Conservation (phyloP, 2,329 filamentous ascomycete genomes). For the Cryphonectria carpinicola region DNA sequence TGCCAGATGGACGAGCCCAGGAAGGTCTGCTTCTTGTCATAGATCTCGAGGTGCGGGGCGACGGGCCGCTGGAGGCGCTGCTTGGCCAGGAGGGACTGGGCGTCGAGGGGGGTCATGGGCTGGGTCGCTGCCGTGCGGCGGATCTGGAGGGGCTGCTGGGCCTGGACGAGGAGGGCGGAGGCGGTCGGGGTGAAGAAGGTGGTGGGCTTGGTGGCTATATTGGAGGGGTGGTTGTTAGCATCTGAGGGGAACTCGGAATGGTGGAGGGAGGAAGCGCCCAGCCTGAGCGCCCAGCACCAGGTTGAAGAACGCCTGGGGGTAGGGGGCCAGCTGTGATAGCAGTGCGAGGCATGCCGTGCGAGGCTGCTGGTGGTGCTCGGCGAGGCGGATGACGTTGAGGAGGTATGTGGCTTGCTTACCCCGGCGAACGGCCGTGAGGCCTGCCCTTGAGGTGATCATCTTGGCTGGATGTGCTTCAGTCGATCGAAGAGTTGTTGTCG, state of each 20-base stretch:
- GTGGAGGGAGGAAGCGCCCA: not conserved
- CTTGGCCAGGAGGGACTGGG: constrained; percentile 69
- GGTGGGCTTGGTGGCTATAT: constrained; percentile 46
- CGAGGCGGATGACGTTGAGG: constrained; percentile 15
- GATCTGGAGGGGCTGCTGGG: constrained; percentile 34
- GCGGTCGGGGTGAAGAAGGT: constrained; percentile 54
- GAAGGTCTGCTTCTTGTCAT: constrained; percentile 86
- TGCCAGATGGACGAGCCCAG: constrained; percentile 72
- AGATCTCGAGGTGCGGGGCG: constrained; percentile 83
- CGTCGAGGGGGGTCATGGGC: constrained; percentile 58
- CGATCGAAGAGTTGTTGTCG: constrained; percentile 17
- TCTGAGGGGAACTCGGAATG: not conserved
- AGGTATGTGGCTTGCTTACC: constrained; percentile 44
- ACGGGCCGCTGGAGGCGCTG: constrained; percentile 84
- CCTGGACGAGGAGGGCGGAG: constrained; percentile 45
- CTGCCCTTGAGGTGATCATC: constrained; percentile 63
- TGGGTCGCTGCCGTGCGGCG: constrained; percentile 61
- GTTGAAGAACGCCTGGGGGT: not conserved
- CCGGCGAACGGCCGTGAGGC: constrained; percentile 62
- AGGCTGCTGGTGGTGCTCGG: constrained; percentile 8
- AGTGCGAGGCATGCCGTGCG: constrained; percentile 7
- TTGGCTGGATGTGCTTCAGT: constrained; percentile 32
- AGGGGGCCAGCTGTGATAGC: not conserved
- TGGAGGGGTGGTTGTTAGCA: not conserved
- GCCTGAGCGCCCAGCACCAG: not conserved